These are phyloP conservation scores for Brassica carinata DNA, from an alignment of 345 rosid genomes.

Conservation along the genomic window DNA sequence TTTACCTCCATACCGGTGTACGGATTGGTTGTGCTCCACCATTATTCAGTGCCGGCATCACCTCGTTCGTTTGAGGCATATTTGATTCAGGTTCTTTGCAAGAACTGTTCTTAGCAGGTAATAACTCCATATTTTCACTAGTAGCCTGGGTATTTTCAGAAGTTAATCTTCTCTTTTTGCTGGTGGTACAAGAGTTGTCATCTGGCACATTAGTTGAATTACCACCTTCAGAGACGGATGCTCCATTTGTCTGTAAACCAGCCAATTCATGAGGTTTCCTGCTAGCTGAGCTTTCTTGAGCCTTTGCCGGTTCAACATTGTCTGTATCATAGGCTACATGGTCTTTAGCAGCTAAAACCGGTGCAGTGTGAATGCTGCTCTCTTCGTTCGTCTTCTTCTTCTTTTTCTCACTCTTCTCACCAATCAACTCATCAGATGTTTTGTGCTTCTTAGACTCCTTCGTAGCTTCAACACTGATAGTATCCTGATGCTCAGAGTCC, in stretches of 20 bases:
- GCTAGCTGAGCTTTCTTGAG: background rate
- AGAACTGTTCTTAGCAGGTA: slow-evolving; percentile 6
- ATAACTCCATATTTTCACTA: background rate
- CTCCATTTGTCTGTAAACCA: background rate
- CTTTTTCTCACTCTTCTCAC: slow-evolving; percentile 1
- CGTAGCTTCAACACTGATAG: background rate
- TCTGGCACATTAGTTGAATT: slow-evolving; percentile 17
- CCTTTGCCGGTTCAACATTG: background rate
- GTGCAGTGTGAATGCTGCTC: background rate
- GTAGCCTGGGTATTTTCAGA: background rate
- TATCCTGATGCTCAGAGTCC: background rate
- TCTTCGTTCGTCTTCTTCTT: background rate
- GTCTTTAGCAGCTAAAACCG: background rate
- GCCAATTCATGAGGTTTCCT: slow-evolving; percentile 9
- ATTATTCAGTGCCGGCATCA: background rate
- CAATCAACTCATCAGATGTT: background rate
- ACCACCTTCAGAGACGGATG: slow-evolving; percentile 3
- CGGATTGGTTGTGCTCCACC: slow-evolving; percentile 55
- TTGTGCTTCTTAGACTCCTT: background rate
- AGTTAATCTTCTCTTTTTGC: background rate
- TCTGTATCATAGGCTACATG: background rate
- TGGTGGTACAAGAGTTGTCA: background rate
- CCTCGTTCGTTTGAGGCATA: slow-evolving; percentile 3
- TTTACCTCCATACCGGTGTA: slow-evolving; percentile 69
- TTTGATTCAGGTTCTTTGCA: slow-evolving; percentile 27